These are phyloP conservation scores for Porcisia hertigi DNA, from an alignment of 208 protist species.

Conservation along the genomic window DNA sequence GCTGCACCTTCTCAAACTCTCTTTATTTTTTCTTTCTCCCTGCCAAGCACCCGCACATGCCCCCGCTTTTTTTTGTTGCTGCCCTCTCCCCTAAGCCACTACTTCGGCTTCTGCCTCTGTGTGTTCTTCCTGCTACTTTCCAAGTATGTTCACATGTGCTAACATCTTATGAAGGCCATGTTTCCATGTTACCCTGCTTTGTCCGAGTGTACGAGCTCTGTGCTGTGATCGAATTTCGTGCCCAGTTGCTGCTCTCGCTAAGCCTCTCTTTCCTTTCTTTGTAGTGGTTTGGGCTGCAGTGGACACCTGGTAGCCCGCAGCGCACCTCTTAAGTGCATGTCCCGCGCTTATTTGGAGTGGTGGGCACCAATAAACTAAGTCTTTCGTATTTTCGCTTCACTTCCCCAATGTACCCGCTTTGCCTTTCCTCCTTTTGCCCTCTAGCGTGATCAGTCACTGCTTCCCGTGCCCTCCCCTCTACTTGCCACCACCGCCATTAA, in stretches of 20 bases:
- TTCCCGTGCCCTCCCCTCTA: neutral
- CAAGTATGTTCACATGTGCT: neutral
- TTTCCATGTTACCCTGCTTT: neutral
- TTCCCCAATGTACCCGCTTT: neutral
- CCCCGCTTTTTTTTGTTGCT: too few species aligned
- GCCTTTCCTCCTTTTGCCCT: neutral
- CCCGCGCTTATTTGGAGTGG: too few species aligned
- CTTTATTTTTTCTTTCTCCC: conserved; percentile 9
- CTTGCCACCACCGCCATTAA: too few species aligned
- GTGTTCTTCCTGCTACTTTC: neutral
- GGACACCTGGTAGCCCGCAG: neutral
- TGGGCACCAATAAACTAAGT: too few species aligned
- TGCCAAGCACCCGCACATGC: too few species aligned
- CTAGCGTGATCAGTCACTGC: too few species aligned
- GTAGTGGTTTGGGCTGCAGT: neutral
- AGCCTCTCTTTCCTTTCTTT: neutral
- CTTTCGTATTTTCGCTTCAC: neutral
- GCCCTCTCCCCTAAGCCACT: too few species aligned
- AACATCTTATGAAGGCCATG: neutral
- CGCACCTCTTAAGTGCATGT: too few species aligned
- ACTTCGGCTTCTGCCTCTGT: too few species aligned
- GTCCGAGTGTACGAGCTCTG: neutral
- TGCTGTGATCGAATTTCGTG: neutral
- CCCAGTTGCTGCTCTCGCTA: neutral
- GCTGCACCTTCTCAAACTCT: neutral